phyloP scores from a whole-genome alignment of 495 filamentous ascomycete genomes.

The Hyaloscypha bicolor region DNA sequence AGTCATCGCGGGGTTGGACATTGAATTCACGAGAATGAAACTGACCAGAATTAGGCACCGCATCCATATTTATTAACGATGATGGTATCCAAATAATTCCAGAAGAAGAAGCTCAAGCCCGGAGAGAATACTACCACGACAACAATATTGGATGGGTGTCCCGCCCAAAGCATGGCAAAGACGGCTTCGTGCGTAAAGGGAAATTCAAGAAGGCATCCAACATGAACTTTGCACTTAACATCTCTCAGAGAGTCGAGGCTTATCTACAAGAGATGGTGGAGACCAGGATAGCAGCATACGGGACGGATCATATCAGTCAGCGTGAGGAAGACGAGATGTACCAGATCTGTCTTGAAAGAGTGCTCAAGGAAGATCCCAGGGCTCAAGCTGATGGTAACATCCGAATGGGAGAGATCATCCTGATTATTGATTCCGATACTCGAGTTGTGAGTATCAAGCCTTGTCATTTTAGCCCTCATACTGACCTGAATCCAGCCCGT shows the following conservation, averaged over 20 bases:
- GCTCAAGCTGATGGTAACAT: constrained; percentile 71
- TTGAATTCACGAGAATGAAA: too few species aligned
- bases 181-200: constrained; percentile 56
- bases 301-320: constrained; percentile 45
- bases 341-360: too few species aligned
- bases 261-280: constrained; percentile 45
- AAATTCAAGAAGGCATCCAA: constrained; percentile 77
- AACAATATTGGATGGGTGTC: constrained; percentile 64
- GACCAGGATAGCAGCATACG: neutral
- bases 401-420: constrained; percentile 70
- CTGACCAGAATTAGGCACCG: too few species aligned
- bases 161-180: constrained; percentile 50
- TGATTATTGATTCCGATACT: constrained; percentile 37
- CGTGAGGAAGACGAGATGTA: constrained; percentile 56
- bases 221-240: constrained; percentile 67
- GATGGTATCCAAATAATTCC: constrained; percentile 62
- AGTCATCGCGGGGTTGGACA: too few species aligned
- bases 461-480: too few species aligned
- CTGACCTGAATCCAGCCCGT: too few species aligned
- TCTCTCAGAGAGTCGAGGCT: constrained; percentile 61
- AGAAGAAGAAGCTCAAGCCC: constrained; percentile 33
- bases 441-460: constrained; percentile 29
- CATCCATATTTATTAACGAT: constrained; percentile 73
- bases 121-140: constrained; percentile 64
- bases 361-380: constrained; percentile 57